Percentiles rank a stretch among this genome's conserved stretches.
These are phyloP conservation scores for Rhizophagus prolifer DNA, from an alignment of 192 early-diverging fungal genomes.

Conservation along the genomic window DNA sequence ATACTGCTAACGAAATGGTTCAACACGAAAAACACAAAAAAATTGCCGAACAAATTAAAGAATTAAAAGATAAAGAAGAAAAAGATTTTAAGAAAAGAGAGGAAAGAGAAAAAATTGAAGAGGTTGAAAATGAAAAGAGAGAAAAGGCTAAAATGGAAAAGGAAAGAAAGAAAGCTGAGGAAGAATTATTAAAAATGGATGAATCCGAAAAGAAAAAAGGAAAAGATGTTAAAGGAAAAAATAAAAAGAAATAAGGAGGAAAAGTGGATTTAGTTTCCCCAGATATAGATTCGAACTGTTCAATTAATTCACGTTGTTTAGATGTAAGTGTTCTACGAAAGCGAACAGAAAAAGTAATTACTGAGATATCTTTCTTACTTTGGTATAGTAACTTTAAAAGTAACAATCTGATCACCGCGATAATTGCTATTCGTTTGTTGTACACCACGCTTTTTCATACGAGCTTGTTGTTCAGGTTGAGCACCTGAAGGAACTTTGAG, in stretches of 20 bases:
- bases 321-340: constrained; percentile 36
- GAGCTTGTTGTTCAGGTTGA: constrained; percentile 86
- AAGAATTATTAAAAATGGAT: constrained; percentile 45
- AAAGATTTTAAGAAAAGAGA: constrained; percentile 47
- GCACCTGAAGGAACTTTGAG: constrained; percentile 80
- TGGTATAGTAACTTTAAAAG: constrained; percentile 81
- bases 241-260: constrained; percentile 17
- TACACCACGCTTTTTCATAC: constrained; percentile 78
- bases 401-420: constrained; percentile 91
- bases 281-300: constrained; percentile 49
- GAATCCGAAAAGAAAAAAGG: constrained; percentile 39
- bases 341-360: constrained; percentile 6
- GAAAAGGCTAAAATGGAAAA: constrained; percentile 37
- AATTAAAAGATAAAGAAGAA: constrained; percentile 49
- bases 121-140: constrained; percentile 45
- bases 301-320: constrained; percentile 58
- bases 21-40: constrained; percentile 59
- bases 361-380: constrained; percentile 38
- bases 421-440: constrained; percentile 51
- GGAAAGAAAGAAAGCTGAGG: constrained; percentile 44
- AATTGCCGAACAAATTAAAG: constrained; percentile 49
- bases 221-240: constrained; percentile 30
- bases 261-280: neutral
- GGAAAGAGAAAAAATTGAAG: constrained; percentile 42
- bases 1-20: constrained; percentile 76